Base-by-base conservation (phyloP, 1,139 yeast genomes). In the Saccharomyces hybrid region DNA sequence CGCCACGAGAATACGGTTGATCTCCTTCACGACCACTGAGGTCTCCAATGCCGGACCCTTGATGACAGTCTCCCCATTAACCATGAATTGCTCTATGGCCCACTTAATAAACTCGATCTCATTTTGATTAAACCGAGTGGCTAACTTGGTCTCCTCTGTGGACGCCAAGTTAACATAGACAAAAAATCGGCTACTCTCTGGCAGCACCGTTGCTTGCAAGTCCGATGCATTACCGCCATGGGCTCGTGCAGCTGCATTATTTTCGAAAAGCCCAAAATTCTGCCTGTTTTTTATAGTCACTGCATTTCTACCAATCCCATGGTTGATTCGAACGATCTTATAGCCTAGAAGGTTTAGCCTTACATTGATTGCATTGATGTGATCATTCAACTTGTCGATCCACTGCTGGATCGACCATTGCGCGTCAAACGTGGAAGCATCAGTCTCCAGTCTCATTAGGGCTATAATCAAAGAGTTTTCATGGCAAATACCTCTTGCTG, bases 71-170 rank as follows among this genome's bases (percentile, higher is more conserved):
- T 47, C 44, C n/a, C 56, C 59, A 25, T 58, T 49, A 4, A 32
- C 32, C 6, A 55, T 42, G 38, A 61, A 56, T 38, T 56, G 53
- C 31, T 59, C 61, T 14, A 67, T 55, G 27, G 60, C 51, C 63
- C 64, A 64, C 51, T 65, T 64, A 47, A 66, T 57, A 51, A 62
- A 67, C 32, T 60, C 63, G 6, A 66, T 60, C 51, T 66, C 70
- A 27, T 58, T 58, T 9, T 57, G 53, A n/a, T 57, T 56, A 51
- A 66, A 63, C 34, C 57, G 49, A 1, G 71, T 65, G 7, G 69
- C 68, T 25, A 62, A 47, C 53, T 61, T 61, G 25, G 67, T 58
- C 47, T 66, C 69, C 5, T 59, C 61, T 14, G 56, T 59, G 7
- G 65, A 59, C 29, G 54, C 57, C 14, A 55, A 46, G 55, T 67